Evolutionary conservation across 129 eudicot species (phyloP).

Genomic region (Solidago caesia): DNA sequence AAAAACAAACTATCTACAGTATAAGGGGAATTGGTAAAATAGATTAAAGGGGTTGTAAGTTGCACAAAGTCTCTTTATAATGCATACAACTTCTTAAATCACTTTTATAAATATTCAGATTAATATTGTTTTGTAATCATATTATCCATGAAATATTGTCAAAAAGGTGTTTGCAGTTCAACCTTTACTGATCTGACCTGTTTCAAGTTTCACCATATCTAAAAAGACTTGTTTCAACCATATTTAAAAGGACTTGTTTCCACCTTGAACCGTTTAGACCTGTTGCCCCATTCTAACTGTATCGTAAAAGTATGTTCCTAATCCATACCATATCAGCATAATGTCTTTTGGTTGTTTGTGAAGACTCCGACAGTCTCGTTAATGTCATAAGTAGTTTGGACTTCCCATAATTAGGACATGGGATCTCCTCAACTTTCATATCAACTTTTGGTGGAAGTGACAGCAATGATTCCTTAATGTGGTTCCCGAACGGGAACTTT

Average conservation of each 20-base stretch:
- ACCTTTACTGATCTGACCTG: not conserved
- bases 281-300: not conserved
- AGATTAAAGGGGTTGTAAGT: not conserved
- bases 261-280: not conserved
- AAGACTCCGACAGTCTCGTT: slow-evolving; percentile 70
- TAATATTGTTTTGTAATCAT: not conserved
- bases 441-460: slow-evolving; percentile 92
- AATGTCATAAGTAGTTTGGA: slow-evolving; percentile 76
- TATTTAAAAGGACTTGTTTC: not conserved
- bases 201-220: not conserved
- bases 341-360: slow-evolving; percentile 60
- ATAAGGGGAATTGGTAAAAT: not conserved
- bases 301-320: slow-evolving; percentile 1
- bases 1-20: not conserved
- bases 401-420: slow-evolving; percentile 66
- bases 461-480: slow-evolving; percentile 80
- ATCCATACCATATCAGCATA: slow-evolving; percentile 85
- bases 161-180: not conserved
- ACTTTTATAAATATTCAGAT: not conserved
- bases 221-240: not conserved
- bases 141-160: too few relatives aligned
- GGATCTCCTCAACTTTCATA: slow-evolving; percentile 66
- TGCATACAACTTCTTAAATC: slow-evolving; percentile 1
- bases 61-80: not conserved
- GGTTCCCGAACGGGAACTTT: slow-evolving; percentile 95